These are phyloP conservation scores for Apophysomyces elegans DNA, from an alignment of 371 early-diverging fungal species.

Conservation along the genomic window DNA sequence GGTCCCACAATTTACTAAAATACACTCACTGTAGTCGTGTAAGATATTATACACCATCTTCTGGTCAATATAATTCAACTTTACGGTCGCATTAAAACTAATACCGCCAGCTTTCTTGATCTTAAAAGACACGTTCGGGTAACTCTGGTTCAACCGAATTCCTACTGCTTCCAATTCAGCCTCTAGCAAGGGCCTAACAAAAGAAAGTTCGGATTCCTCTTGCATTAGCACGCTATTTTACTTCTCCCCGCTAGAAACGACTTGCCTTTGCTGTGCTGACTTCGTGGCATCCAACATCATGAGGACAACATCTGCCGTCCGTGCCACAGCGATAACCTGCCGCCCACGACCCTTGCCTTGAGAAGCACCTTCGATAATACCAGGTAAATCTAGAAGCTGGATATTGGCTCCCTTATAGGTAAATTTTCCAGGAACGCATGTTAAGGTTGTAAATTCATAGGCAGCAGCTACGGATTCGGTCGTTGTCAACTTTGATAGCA, in stretches of 20 bases:
- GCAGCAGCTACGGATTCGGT: constrained; percentile 93
- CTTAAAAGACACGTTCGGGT: constrained; percentile 97
- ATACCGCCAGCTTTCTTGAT: constrained; percentile 99
- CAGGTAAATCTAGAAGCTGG: constrained; percentile 89
- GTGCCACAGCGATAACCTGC: constrained; percentile 97
- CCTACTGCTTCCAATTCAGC: constrained; percentile 99
- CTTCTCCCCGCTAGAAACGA: not conserved
- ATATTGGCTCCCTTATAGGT: constrained; percentile 98
- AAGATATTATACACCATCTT: constrained; percentile 94
- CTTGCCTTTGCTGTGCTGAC: constrained; percentile 73
- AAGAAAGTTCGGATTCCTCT: too few relatives aligned
- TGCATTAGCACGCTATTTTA: not conserved
- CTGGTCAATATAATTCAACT: constrained; percentile 88
- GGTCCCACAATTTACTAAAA: not conserved
- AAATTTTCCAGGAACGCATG: constrained; percentile 98
- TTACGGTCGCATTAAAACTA: constrained; percentile 90
- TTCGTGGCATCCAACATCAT: constrained; percentile 99
- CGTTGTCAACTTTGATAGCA: constrained; percentile 94
- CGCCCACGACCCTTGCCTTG: constrained; percentile 98
- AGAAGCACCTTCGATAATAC: constrained; percentile 95
- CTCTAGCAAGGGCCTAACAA: constrained; percentile 84
- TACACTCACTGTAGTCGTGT: constrained; percentile 87
- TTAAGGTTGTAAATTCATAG: constrained; percentile 99
- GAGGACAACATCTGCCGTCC: constrained; percentile 96
- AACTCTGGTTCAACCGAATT: constrained; percentile 91